Base-by-base conservation (phyloP, 164 flowering plant genomes). In the Umbilicus rupestris region DNA sequence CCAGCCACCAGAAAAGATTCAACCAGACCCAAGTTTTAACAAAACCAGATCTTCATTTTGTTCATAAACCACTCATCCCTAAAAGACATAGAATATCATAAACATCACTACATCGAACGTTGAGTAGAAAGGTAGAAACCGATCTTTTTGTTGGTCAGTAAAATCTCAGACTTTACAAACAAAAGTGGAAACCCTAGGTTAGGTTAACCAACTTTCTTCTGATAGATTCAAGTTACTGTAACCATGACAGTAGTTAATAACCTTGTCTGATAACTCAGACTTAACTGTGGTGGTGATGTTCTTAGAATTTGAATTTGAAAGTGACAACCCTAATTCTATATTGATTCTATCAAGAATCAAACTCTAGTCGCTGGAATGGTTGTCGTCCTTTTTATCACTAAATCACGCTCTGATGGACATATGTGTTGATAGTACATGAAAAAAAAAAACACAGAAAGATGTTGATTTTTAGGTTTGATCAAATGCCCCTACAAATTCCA, bases 1-100 rank as follows among this genome's bases (percentile, higher is more conserved):
- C n/a, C n/a, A 45, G 63, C 65, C 35, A 69, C 69, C 76, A 71
- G 29, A 55, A 55, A 24, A 12, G 3, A 33, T n/a, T 63, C 66
- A 63, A 57, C 69, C 22, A 60, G 42, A 31, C 45, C 59, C 66
- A 71, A 30, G 64, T 3, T 11, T 26, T 14, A 30, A 60, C 64
- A 60, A 60, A 30, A 60, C 10, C 39, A 28, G 20, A 60, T 63
- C 45, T 41, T 39, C 44, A 7, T 20, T 63, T 41, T 10, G 29
- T 39, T 63, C 45, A 35, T 7, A 63, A 35, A 63, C n/a, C 44
- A 55, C 60, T 26, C 60, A 55, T 55, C 33, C 1, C 55, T 49
- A 49, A 49, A 20, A n/a, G 17, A n/a, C 59, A 52, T 28, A 26
- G 6, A 11, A 55, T 28, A 55, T 55, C 60, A 28, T 55, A 55